Conservation (phyloP, 129 eudicot species). For the Glebionis coronaria region DNA sequence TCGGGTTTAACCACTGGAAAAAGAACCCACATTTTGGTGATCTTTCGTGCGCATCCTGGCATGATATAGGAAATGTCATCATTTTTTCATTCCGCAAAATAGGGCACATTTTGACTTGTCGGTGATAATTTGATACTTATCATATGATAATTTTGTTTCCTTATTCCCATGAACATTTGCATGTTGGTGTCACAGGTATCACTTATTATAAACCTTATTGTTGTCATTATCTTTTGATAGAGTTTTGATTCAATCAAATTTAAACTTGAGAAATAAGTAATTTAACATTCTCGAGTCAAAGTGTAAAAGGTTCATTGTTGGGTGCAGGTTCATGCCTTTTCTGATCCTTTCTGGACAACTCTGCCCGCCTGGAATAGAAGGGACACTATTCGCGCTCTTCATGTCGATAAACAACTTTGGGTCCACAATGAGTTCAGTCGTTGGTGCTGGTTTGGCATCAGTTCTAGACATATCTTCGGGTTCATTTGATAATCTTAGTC, state of each 20-base stretch:
- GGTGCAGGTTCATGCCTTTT: conserved; percentile 93
- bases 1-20: too few species aligned
- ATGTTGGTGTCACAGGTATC: too few species aligned
- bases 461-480: conserved; percentile 71
- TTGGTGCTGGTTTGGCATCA: conserved; percentile 86
- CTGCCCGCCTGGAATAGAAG: conserved; percentile 97
- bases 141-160: too few species aligned
- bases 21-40: too few species aligned
- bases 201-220: not conserved
- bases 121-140: too few species aligned
- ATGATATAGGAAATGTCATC: too few species aligned
- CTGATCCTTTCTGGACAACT: conserved; percentile 89
- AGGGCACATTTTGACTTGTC: too few species aligned
- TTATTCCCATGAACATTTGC: too few species aligned
- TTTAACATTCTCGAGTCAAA: conserved; percentile 9
- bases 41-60: too few species aligned
- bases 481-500: conserved; percentile 66
- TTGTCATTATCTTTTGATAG: not conserved
- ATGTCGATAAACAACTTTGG: conserved; percentile 96
- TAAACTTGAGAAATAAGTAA: not conserved
- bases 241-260: not conserved
- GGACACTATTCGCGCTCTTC: conserved; percentile 89
- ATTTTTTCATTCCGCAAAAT: too few species aligned
- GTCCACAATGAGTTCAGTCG: conserved; percentile 61
- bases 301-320: conserved; percentile 5